These are phyloP conservation scores for Fusarium camptoceras DNA, from an alignment of 2,329 filamentous ascomycete genomes.

Conservation along the genomic window DNA sequence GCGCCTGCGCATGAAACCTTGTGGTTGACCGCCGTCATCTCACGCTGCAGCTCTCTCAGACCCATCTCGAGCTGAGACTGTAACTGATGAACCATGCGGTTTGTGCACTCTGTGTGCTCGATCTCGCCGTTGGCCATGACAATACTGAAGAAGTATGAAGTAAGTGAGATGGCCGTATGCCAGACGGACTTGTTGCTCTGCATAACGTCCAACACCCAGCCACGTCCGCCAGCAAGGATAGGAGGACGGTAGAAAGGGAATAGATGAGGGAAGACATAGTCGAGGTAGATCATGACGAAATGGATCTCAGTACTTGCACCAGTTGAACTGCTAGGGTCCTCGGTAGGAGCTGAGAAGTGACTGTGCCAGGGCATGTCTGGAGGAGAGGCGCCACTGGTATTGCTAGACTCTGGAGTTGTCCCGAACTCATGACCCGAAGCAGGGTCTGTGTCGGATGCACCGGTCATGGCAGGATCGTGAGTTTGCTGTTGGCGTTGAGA, in stretches of 20 bases:
- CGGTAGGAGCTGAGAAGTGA: slow-evolving; percentile 42
- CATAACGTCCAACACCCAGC: slow-evolving; percentile 70
- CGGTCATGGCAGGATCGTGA: slow-evolving; percentile 29
- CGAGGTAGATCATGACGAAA: slow-evolving; percentile 69
- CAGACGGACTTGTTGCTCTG: slow-evolving; percentile 68
- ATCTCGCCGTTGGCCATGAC: slow-evolving; percentile 52
- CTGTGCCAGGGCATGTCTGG: slow-evolving; percentile 51
- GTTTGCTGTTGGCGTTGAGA: slow-evolving; percentile 12
- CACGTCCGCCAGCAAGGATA: slow-evolving; percentile 66
- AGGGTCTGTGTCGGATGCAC: slow-evolving; percentile 47
- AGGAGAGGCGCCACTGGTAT: slow-evolving; percentile 48
- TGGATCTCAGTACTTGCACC: slow-evolving; percentile 51
- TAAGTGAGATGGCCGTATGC: slow-evolving; percentile 67
- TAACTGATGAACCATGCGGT: slow-evolving; percentile 54
- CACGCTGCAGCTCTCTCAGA: slow-evolving; percentile 57
- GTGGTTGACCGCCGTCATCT: slow-evolving; percentile 54
- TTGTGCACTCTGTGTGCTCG: slow-evolving; percentile 52
- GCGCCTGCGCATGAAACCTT: slow-evolving; percentile 48
- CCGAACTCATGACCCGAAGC: slow-evolving; percentile 40
- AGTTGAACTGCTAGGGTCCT: slow-evolving; percentile 37
- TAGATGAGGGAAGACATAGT: slow-evolving; percentile 71
- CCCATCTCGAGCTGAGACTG: slow-evolving; percentile 59
- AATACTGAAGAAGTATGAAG: slow-evolving; percentile 67
- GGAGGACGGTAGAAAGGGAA: slow-evolving; percentile 72
- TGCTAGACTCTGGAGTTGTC: slow-evolving; percentile 49